Percentiles rank a stretch among this genome's conserved stretches.
phyloP scores from a whole-genome alignment of 257 asterid species.

The Ajuga chamaepitys region DNA sequence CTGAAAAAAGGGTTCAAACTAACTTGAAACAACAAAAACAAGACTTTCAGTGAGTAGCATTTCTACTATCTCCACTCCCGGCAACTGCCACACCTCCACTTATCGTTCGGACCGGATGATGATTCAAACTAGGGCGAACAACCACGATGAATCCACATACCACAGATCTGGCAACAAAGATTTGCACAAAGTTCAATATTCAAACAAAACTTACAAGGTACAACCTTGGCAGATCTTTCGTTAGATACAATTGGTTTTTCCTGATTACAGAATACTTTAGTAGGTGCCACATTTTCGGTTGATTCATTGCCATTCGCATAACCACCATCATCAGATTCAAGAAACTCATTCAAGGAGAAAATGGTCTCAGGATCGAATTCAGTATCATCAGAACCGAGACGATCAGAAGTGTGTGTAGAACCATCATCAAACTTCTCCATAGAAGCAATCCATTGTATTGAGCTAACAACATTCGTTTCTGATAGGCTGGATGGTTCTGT shows the following conservation, averaged over 20 bases:
- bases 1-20: no score
- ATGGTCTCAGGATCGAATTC: slow-evolving; percentile 66
- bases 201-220: slow-evolving; percentile 56
- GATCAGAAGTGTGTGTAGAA: slow-evolving; percentile 29
- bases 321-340: slow-evolving; percentile 43
- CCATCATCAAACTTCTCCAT: slow-evolving; percentile 32
- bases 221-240: slow-evolving; percentile 18
- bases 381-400: slow-evolving; percentile 36
- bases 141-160: slow-evolving; percentile 44
- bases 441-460: slow-evolving; percentile 34
- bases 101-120: slow-evolving; percentile 6
- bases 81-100: slow-evolving; percentile 81
- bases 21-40: no score
- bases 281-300: slow-evolving; percentile 22
- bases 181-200: slow-evolving; percentile 44
- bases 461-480: slow-evolving; percentile 23
- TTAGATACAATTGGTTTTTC: slow-evolving; percentile 21
- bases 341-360: slow-evolving; percentile 54
- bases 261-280: slow-evolving; percentile 17
- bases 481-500: slow-evolving; percentile 14
- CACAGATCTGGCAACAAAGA: slow-evolving; percentile 57
- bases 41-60: no score
- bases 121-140: slow-evolving; percentile 79
- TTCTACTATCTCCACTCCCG: slow-evolving; percentile 52
- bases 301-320: slow-evolving; percentile 21